phyloP scores from a whole-genome alignment of 345 rosid genomes.

The Adansonia digitata region DNA sequence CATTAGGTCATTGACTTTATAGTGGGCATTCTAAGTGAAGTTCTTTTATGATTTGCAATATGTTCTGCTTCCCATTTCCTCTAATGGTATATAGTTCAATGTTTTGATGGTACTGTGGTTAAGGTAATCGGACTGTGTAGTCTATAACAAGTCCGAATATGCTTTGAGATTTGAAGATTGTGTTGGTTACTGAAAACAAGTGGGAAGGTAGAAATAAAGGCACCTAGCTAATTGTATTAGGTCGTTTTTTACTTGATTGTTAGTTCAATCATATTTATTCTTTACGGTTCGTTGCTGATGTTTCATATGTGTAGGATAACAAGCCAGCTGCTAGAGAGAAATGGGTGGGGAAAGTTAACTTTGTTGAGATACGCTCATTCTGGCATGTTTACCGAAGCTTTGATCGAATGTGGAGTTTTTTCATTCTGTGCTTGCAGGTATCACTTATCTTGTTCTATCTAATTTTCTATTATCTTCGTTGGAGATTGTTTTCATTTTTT shows the following conservation, averaged over 20 bases:
- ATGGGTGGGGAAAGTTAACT: slow-evolving; percentile 96
- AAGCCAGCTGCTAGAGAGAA: slow-evolving; percentile 53
- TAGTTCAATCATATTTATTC: neutral
- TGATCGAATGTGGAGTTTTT: slow-evolving; percentile 99
- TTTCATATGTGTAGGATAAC: slow-evolving; percentile 48
- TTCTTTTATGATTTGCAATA: neutral
- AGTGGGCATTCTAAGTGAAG: neutral
- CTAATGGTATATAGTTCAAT: neutral
- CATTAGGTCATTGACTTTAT: neutral
- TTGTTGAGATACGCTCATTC: slow-evolving; percentile 96
- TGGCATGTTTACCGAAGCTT: slow-evolving; percentile 98
- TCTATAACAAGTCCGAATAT: neutral
- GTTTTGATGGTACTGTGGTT: neutral
- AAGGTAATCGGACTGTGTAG: neutral
- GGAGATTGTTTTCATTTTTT: slow-evolving; percentile 3
- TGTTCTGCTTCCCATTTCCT: neutral
- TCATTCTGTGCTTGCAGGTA: slow-evolving; percentile 89
- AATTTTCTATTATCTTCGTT: slow-evolving; percentile 4
- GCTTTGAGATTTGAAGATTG: neutral
- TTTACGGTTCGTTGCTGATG: neutral
- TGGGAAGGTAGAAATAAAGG: neutral
- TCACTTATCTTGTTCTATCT: neutral
- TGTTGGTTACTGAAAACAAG: neutral
- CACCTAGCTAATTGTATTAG: neutral
- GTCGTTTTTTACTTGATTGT: neutral